Conservation (phyloP, 192 early-diverging fungal genomes). For the Glomus cerebriforme region DNA sequence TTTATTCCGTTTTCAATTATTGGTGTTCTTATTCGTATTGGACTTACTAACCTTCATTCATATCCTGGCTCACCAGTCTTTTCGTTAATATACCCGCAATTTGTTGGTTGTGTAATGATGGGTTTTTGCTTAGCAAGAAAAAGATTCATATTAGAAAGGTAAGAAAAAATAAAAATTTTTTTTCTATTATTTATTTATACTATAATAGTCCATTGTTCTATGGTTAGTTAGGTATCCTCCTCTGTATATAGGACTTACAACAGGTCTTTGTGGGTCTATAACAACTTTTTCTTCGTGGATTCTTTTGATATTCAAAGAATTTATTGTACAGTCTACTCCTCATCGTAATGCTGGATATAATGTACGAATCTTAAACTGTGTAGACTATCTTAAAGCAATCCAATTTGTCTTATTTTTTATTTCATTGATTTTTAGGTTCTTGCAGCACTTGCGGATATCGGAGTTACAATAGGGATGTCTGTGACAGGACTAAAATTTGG, state of each 20-base stretch:
- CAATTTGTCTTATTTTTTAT: neutral
- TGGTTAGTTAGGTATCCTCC: slow-evolving; percentile 39
- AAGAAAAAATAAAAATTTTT: slow-evolving; percentile 4
- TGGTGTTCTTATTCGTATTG: slow-evolving; percentile 65
- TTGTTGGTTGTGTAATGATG: slow-evolving; percentile 68
- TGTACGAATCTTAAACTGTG: slow-evolving; percentile 26
- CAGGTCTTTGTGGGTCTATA: slow-evolving; percentile 81
- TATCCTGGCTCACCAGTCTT: slow-evolving; percentile 65
- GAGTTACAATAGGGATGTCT: slow-evolving; percentile 53
- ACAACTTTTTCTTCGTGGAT: slow-evolving; percentile 84
- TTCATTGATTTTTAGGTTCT: slow-evolving; percentile 30
- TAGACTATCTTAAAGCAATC: neutral
- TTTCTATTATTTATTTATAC: neutral
- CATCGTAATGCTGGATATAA: slow-evolving; percentile 41
- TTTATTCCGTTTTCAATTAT: slow-evolving; percentile 63
- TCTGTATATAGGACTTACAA: slow-evolving; percentile 58
- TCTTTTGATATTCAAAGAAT: slow-evolving; percentile 52
- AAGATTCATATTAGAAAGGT: slow-evolving; percentile 30
- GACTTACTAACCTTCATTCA: slow-evolving; percentile 53
- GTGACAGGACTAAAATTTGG: slow-evolving; percentile 49
- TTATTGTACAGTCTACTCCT: slow-evolving; percentile 40
- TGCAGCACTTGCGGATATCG: slow-evolving; percentile 44
- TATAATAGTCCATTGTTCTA: neutral
- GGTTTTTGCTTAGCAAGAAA: slow-evolving; percentile 45
- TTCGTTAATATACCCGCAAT: slow-evolving; percentile 64